Evolutionary conservation across 2,329 filamentous ascomycete genomes (phyloP), one percentile per base, ranked within the genome.

Genomic region (Colletotrichum sp.): DNA sequence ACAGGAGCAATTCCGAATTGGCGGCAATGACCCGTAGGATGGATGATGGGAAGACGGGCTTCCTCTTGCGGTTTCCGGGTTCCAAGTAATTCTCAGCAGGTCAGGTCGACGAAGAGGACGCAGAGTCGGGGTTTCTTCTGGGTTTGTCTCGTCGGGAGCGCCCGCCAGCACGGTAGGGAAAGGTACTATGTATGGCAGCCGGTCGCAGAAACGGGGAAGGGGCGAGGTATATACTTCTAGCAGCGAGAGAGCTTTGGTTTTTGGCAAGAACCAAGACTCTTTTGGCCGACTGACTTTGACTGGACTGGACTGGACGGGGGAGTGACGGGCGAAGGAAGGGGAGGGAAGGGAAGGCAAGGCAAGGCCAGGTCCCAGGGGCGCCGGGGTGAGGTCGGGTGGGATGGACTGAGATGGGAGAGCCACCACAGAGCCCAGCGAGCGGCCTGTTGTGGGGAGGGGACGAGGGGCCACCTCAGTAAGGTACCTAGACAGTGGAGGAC

Each of bases 141-240:
- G 58, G 64, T 75, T 75, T 64, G 30, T 73, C 63, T 75, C 38
- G 69, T 75, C 73, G 69, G 73, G 73, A 75, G 63, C 73, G 73
- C 73, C 73, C 73, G 73, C 69, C 73, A 73, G 58, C 34, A 73
- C 69, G 64, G 73, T 75, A 73, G 34, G 36, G 21, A 67, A 69
- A 69, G 14, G 56, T 52, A 43, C 63, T 69, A 30, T 62, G 73
- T 55, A 16, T 32, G 34, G 63, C 56, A 34, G 32, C 26, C 56
- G 52, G 62, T 61, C 58, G 63, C 56, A 69, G 30, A 75, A 73
- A 73, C 36, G 73, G 70, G 73, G 58, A 75, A 73, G 28, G 63
- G 69, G n/a, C 63, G 26, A 75, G 64, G 73, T 75, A 75, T 75
- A 75, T 75, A 75, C 64, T 52, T 55, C 26, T 55, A 43, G 43